Evolutionary conservation across 257 asterid genomes (phyloP).

Genomic region (Solanum chiquidenum): DNA sequence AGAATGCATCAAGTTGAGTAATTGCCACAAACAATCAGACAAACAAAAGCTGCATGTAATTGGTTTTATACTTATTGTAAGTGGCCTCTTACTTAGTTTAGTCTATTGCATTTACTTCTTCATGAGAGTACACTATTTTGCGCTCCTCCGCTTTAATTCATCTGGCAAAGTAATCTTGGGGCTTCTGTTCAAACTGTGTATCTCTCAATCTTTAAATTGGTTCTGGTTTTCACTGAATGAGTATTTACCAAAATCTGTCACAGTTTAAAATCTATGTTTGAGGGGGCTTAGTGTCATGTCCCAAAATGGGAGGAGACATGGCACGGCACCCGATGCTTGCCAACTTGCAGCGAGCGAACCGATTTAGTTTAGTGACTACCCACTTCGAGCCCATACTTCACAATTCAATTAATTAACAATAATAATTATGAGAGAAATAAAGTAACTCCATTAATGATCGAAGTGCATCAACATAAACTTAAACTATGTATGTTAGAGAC

Average conservation of each 20-base stretch:
- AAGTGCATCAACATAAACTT: background rate
- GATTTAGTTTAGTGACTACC: background rate
- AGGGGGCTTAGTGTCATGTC: background rate
- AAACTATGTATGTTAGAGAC: background rate
- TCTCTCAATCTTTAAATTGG: background rate
- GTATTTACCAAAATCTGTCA: background rate
- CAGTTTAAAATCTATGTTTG: background rate
- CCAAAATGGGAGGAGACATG: background rate
- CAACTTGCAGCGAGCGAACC: background rate
- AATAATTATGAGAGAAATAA: background rate
- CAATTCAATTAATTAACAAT: background rate
- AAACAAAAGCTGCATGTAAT: constrained; percentile 66
- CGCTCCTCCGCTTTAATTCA: background rate
- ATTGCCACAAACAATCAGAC: constrained; percentile 58
- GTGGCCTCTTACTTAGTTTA: constrained; percentile 17
- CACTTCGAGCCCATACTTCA: background rate
- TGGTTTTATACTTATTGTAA: constrained; percentile 78
- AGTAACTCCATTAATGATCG: background rate
- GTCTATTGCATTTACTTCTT: background rate
- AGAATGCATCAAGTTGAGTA: constrained; percentile 80
- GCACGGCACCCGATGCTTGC: background rate
- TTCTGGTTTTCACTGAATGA: background rate
- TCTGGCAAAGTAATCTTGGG: background rate
- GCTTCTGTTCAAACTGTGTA: background rate
- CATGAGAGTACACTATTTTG: background rate